phyloP scores from a whole-genome alignment of 257 asterid genomes.

The Gynochthodes officinalis region DNA sequence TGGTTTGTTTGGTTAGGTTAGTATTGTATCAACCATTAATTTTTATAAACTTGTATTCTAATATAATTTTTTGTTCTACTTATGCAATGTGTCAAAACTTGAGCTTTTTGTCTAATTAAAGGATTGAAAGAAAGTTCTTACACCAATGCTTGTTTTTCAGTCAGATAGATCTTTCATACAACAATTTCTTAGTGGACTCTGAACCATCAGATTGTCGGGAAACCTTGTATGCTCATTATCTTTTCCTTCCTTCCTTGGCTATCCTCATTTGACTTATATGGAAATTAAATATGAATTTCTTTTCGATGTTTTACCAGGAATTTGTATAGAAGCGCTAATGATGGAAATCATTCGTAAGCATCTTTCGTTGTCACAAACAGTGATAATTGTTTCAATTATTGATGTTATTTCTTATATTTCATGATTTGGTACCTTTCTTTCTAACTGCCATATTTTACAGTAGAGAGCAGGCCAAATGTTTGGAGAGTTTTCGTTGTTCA shows the following conservation, averaged over 20 bases:
- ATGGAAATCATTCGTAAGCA: conserved; percentile 36
- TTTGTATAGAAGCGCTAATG: conserved; percentile 49
- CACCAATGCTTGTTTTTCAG: conserved; percentile 27
- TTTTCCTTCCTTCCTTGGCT: neutral
- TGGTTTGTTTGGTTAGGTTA: neutral
- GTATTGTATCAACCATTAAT: neutral
- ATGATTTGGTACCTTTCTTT: neutral
- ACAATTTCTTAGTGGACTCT: conserved; percentile 37
- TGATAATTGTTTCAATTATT: neutral
- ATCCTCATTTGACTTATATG: neutral
- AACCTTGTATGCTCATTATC: conserved; percentile 33
- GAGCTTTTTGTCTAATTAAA: neutral
- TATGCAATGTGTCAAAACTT: neutral
- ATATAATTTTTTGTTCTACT: neutral
- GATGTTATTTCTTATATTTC: neutral
- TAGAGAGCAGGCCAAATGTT: conserved; percentile 39
- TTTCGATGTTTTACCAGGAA: conserved; percentile 38
- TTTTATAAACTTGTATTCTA: neutral
- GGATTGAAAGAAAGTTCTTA: neutral
- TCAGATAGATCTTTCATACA: conserved; percentile 55
- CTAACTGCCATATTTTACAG: neutral
- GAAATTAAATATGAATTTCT: neutral
- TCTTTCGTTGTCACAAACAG: neutral
- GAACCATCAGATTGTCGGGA: conserved; percentile 42
- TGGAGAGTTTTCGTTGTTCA: conserved; percentile 30